Conservation (phyloP, 2,329 filamentous ascomycete genomes). For the Apiospora aurea region DNA sequence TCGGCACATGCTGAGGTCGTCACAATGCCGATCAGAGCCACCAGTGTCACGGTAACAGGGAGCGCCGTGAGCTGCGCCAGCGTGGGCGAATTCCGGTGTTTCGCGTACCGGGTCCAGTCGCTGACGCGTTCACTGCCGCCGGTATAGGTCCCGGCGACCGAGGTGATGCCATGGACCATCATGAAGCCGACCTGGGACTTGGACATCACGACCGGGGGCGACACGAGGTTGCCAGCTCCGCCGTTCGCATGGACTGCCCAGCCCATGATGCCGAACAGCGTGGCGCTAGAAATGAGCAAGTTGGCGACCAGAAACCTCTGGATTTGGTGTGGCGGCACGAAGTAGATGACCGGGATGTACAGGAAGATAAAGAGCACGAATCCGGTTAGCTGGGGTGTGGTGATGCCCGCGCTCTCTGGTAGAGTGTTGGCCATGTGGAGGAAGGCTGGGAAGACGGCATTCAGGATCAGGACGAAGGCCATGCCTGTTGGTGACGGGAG, state of each 20-base stretch:
- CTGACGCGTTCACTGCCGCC: constrained; percentile 28
- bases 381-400: constrained; percentile 41
- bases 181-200: constrained; percentile 27
- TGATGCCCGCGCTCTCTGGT: constrained; percentile 36
- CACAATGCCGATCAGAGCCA: constrained; percentile 30
- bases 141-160: constrained; percentile 29
- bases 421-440: constrained; percentile 29
- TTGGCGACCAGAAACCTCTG: constrained; percentile 28
- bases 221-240: constrained; percentile 27
- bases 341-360: constrained; percentile 30
- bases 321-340: constrained; percentile 28
- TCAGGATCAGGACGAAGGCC: constrained; percentile 31
- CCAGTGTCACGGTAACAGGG: constrained; percentile 28
- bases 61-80: constrained; percentile 30
- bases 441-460: constrained; percentile 29
- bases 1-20: constrained; percentile 29
- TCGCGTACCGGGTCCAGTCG: constrained; percentile 30
- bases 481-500: constrained; percentile 25
- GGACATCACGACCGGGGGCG: constrained; percentile 26
- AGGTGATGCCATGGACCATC: constrained; percentile 30
- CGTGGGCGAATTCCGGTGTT: constrained; percentile 28
- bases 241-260: constrained; percentile 30
- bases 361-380: constrained; percentile 30
- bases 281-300: constrained; percentile 27
- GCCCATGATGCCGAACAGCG: constrained; percentile 29